Base-by-base conservation (phyloP, 495 filamentous ascomycete genomes). In the Mytilinidion resinicola region DNA sequence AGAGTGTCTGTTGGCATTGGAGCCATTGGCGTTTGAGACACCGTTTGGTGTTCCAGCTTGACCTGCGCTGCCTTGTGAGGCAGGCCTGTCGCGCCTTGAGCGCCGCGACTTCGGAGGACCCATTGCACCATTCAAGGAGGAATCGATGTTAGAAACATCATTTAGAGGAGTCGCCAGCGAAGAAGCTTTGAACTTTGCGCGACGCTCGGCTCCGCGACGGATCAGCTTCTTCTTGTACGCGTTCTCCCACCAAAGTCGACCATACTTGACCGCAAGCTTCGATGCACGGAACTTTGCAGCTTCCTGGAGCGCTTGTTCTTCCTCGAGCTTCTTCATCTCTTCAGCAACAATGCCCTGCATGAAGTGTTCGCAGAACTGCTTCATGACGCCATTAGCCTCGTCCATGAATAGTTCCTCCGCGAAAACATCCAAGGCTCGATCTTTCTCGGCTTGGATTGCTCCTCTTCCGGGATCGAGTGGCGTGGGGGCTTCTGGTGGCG, bases 301-400 rank as follows among this genome's bases (percentile, higher is more conserved):
- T 37, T 36, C n/a, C 37, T 36, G 41, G 36, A 17, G 39, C 12
- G 34, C 49, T 57, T 42, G 19, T 21, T 33, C 42, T 51, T 6
- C 34, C 46, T 49, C 46, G 20, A 54, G 14, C 14, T 56, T 19
- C 19, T 36, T 37, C 21, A 30, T n/a, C 12, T 52, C 35, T 44
- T 56, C 25, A 8, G 9, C 8, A 11, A 46, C 25, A 7, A 51
- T 44, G 10, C 9, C 34, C 20, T 53, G 1, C n/a, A 56, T 37
- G n/a, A 51, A 17, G 36, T 56, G 14, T 34, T 64, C 61, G 15
- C 56, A 30, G 38, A 36, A 66, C 33, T 62, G 55, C 25, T 49
- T n/a, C 10, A 66, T 9, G 30, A 66, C 25, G 37, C 55, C 55
- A 14, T 52, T 15, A 8, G 19, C 17, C 14, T 55, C 55, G 10